Base-by-base conservation (phyloP, 371 early-diverging fungal species). In the Mucor irregularis region DNA sequence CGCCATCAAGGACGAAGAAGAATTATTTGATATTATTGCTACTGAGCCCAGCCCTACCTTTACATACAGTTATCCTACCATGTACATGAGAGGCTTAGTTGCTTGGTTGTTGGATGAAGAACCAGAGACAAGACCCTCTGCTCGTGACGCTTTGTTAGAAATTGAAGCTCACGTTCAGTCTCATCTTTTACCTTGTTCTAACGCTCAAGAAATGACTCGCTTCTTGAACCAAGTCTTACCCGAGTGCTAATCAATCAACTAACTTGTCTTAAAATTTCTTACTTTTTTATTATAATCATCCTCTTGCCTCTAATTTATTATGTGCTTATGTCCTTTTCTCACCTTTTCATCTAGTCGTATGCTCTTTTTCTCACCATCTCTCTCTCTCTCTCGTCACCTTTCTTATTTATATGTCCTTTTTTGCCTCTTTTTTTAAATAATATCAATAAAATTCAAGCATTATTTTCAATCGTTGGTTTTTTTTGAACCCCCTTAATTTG, bases 41-140 rank as follows among this genome's bases (percentile, higher is more conserved):
- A 69, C 62, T 34, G 77, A 77, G 35, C 68, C 74, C 5, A 71
- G 74, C 48, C 77, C 77, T 6, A 70, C 77, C 19, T 77, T 77
- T 35, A 68, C 65, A 19, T 73, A 73, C 53, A 69, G 74, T 33
- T 69, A 71, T 47, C 77, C 77, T 33, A 62, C 71, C 28, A 71
- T 73, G 72, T 77, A 77, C 55, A 77, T 73, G 74, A 54, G 77
- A 11, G 77, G 77, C 7, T 51, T 77, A 11, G 77, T 73, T 29
- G 77, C 77, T 34, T 77, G 77, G 77, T 53, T 77, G 29, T 55
- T 77, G 21, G 74, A 77, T 48, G 64, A 69, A 56, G 66, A 73
- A 6, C 67, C 71, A 9, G 52, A 53, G 16, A 69, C 71, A 40
- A 66, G 77, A 44, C 77, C 77, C 1, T 49, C 57, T 25, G 77